Evolutionary conservation across 495 filamentous ascomycete genomes (phyloP).

Genomic region (Podospora australis): DNA sequence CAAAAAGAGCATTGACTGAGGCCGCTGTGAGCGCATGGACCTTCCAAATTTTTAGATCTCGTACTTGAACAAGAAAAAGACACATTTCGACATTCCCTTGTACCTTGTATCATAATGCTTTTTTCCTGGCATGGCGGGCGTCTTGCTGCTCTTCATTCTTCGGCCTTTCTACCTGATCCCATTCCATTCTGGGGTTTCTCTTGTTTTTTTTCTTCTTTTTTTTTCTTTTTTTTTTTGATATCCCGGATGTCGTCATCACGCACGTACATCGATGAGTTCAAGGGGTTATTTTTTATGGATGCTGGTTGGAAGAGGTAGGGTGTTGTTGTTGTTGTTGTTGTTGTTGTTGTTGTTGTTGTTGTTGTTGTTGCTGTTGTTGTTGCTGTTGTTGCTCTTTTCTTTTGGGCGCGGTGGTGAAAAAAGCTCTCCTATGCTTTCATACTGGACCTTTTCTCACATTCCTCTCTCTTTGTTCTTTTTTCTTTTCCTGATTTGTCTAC

Average conservation of each 20-base stretch:
- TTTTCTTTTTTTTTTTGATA: constrained; percentile 18
- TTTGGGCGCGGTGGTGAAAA: neutral
- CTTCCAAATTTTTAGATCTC: neutral
- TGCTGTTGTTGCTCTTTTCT: neutral
- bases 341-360: neutral
- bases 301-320: neutral
- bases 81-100: constrained; percentile 1
- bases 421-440: neutral
- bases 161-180: constrained; percentile 12
- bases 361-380: neutral
- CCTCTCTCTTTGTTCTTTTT: neutral
- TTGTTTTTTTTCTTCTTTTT: constrained; percentile 3
- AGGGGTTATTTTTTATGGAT: neutral
- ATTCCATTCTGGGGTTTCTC: constrained; percentile 4
- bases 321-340: neutral
- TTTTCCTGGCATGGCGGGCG: neutral
- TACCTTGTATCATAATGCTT: constrained; percentile 9
- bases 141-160: constrained; percentile 1
- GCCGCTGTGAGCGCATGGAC: neutral
- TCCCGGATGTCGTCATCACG: constrained; percentile 9
- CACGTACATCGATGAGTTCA: constrained; percentile 1
- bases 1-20: constrained; percentile 28
- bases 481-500: constrained; percentile 1
- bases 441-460: too few species aligned
- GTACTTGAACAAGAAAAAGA: too few species aligned